A percentile compares a stretch with the other conserved stretches of the same genome.
Conservation (phyloP, 75 land plant species). For the Pinus albicaulis region DNA sequence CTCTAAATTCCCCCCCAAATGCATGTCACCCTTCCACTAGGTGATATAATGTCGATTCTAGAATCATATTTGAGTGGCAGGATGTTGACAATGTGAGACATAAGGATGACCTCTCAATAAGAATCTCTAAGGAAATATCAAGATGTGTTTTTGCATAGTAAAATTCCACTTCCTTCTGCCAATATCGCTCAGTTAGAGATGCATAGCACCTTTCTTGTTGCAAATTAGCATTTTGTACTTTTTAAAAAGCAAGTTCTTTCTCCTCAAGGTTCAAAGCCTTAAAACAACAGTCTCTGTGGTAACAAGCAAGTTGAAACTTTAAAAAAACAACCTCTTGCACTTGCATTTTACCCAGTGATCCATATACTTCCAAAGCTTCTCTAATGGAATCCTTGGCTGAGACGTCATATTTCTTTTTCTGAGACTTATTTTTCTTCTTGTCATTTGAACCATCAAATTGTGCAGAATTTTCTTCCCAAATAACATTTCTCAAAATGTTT, state of each 20-base stretch:
- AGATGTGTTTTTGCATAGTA: constrained; percentile 78
- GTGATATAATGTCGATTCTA: constrained; percentile 69
- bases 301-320: constrained; percentile 86
- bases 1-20: constrained; percentile 8
- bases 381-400: constrained; percentile 88
- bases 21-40: constrained; percentile 70
- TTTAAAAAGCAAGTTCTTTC: constrained; percentile 24
- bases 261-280: constrained; percentile 43
- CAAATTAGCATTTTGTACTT: constrained; percentile 29
- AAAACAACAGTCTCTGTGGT: constrained; percentile 73
- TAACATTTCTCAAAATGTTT: constrained; percentile 29
- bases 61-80: constrained; percentile 48
- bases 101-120: constrained; percentile 71
- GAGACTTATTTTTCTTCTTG: constrained; percentile 11
- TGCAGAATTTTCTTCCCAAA: constrained; percentile 8
- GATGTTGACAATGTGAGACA: constrained; percentile 39
- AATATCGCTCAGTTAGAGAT: constrained; percentile 81
- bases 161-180: constrained; percentile 77
- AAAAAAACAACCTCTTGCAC: constrained; percentile 92
- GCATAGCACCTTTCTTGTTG: constrained; percentile 78
- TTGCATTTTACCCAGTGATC: constrained; percentile 72
- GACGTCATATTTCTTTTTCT: constrained; percentile 31
- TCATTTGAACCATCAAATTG: constrained; percentile 5
- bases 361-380: constrained; percentile 79
- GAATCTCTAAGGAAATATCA: constrained; percentile 79